phyloP scores from a whole-genome alignment of 768 basidiomycete species.

The Pleurotus pulmonarius region DNA sequence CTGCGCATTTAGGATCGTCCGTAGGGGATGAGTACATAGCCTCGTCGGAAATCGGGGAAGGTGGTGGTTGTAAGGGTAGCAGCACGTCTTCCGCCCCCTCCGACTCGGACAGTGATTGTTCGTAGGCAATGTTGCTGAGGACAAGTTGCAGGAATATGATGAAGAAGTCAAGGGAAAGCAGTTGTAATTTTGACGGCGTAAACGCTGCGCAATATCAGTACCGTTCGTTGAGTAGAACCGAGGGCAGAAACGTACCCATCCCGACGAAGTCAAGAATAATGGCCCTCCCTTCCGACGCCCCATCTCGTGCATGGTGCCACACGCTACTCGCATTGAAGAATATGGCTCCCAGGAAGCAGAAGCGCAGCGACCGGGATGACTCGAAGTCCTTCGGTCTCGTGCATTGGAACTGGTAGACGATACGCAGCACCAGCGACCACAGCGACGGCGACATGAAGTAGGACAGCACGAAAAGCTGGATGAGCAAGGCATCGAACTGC shows the following conservation, averaged over 20 bases:
- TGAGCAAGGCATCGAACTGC: slow-evolving; percentile 68
- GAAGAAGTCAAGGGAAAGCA: slow-evolving; percentile 63
- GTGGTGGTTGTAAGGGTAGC: slow-evolving; percentile 23
- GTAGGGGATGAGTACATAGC: slow-evolving; percentile 12
- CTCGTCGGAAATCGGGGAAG: slow-evolving; percentile 10
- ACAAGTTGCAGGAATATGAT: slow-evolving; percentile 66
- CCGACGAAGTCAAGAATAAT: slow-evolving; percentile 79
- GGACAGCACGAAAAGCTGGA: slow-evolving; percentile 71
- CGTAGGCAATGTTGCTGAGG: slow-evolving; percentile 67
- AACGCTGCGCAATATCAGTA: slow-evolving; percentile 22
- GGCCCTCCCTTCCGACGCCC: slow-evolving; percentile 52
- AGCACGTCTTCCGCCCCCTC: slow-evolving; percentile 31
- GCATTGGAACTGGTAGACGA: slow-evolving; percentile 62
- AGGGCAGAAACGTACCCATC: slow-evolving; percentile 46
- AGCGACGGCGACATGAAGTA: slow-evolving; percentile 75
- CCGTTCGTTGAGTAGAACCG: not conserved
- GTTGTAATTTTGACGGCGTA: slow-evolving; percentile 58
- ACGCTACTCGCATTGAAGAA: slow-evolving; percentile 56
- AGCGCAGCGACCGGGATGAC: slow-evolving; percentile 59
- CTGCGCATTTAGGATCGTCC: not conserved
- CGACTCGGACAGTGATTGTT: slow-evolving; percentile 43
- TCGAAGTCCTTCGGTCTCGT: slow-evolving; percentile 67
- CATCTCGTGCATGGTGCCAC: slow-evolving; percentile 56
- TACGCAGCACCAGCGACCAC: slow-evolving; percentile 48
- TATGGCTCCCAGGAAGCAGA: slow-evolving; percentile 59